These are phyloP conservation scores for Solanum gandarillasii DNA, from an alignment of 257 asterid genomes.

Conservation along the genomic window DNA sequence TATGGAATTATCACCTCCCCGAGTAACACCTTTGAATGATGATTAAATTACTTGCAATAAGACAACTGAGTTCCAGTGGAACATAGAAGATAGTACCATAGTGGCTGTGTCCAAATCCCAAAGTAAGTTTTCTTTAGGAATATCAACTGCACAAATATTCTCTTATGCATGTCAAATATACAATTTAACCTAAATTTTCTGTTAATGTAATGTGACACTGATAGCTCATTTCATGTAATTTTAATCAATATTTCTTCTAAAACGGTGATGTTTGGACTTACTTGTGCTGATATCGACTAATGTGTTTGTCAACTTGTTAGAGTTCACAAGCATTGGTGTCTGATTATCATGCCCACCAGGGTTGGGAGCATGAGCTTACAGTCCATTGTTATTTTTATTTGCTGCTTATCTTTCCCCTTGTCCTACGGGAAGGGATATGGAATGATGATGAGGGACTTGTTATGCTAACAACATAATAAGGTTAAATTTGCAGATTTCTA, in stretches of 20 bases:
- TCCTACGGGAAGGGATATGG: not conserved
- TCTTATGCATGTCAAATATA: not conserved
- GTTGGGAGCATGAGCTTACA: not conserved
- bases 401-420: not conserved
- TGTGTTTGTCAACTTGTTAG: not conserved
- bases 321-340: not conserved
- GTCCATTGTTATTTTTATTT: not conserved
- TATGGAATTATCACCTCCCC: not conserved
- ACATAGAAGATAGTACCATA: not conserved
- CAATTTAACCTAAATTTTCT: not conserved
- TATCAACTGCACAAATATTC: not conserved
- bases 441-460: not conserved
- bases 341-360: not conserved
- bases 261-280: not conserved
- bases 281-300: not conserved
- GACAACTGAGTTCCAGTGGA: not conserved
- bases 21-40: not conserved
- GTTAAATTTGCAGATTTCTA: not conserved
- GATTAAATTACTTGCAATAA: not conserved
- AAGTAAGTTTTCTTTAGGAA: not conserved
- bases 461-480: not conserved
- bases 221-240: not conserved
- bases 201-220: not conserved
- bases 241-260: not conserved
- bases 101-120: not conserved